Base-by-base conservation (phyloP, 306 rosid species). In the Lathyrus oleraceus region DNA sequence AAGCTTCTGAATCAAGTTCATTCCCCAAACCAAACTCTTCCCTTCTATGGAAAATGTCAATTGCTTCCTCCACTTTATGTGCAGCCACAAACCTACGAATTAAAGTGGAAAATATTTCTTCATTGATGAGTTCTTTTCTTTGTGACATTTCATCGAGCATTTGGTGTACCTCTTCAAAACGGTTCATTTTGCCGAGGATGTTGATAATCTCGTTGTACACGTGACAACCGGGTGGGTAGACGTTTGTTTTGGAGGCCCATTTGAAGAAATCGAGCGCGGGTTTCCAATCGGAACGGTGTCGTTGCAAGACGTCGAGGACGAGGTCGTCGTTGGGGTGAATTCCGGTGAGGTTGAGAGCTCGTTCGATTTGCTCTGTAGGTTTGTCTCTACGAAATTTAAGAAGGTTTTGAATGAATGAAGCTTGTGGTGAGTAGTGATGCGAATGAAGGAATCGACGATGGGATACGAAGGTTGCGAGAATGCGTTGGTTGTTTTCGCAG, bases 221-320 rank as follows among this genome's bases (percentile, higher is more conserved):
- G 8, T 28, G 71, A 14, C 87, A 81, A 65, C 76, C 78, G 35
- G 89, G 90, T 2, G 44, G 2, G 14, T 73, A 83, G 1, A 66
- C 62, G 59, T 28, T 53, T 45, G 77, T 15, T 70, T 60, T 80
- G n/a, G 72, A 76, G 48, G 60, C 88, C 97, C 97, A 92, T 14
- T 76, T 71, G 84, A 89, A 89, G 87, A 84, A 87, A 2, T 72
- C 58, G 43, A 73, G 73, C 5, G 96, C 94, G 5, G 78, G 85
- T 65, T 56, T 85, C 97, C 96, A 92, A 75, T 92, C 92, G 4
- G 90, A 80, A 49, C 76, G 88, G 56, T 84, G 96, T 44, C 94
- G 78, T 40, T 67, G 76, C 10, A 89, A 88, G 15, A 87, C 92
- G n/a, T 80, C 69, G 64, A 89, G 78, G 52, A 87, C 86, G 62